These are phyloP conservation scores for Thermothelomyces thermophilus DNA, from an alignment of 2,329 filamentous ascomycete genomes.

Conservation along the genomic window DNA sequence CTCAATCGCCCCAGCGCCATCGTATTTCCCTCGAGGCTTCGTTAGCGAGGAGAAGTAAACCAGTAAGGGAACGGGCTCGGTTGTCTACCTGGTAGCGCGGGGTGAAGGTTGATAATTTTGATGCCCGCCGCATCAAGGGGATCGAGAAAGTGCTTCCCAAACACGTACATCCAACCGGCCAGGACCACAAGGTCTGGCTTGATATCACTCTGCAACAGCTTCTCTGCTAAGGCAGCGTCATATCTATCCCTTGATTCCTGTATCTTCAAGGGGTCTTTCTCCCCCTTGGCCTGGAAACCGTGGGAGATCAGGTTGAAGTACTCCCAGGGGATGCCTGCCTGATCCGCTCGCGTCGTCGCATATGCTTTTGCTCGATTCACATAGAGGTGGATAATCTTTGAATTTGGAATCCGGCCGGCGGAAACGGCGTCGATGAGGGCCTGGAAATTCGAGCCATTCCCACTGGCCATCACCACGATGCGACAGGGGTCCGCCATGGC, in stretches of 20 bases:
- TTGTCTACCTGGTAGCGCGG: slow-evolving; percentile 58
- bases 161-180: slow-evolving; percentile 83
- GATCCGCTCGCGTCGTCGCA: slow-evolving; percentile 35
- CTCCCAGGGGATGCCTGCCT: slow-evolving; percentile 60
- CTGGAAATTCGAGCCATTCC: slow-evolving; percentile 72
- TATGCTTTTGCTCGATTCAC: slow-evolving; percentile 44
- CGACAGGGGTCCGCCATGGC: slow-evolving; percentile 34
- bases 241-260: slow-evolving; percentile 58
- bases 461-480: slow-evolving; percentile 64
- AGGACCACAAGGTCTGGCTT: slow-evolving; percentile 73
- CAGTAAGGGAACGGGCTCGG: background rate
- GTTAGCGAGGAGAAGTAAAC: slow-evolving; percentile 2
- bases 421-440: slow-evolving; percentile 53
- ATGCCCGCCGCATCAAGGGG: slow-evolving; percentile 58
- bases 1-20: slow-evolving; percentile 71
- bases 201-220: slow-evolving; percentile 46
- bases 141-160: slow-evolving; percentile 61
- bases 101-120: slow-evolving; percentile 76
- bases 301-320: slow-evolving; percentile 78
- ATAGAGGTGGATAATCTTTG: slow-evolving; percentile 40
- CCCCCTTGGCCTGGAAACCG: slow-evolving; percentile 53
- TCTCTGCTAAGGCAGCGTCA: slow-evolving; percentile 65
- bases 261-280: slow-evolving; percentile 50
- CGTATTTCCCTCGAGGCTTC: slow-evolving; percentile 53
- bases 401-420: slow-evolving; percentile 34